Base-by-base conservation (phyloP, 371 early-diverging fungal species). In the Haplosporangium sp. region DNA sequence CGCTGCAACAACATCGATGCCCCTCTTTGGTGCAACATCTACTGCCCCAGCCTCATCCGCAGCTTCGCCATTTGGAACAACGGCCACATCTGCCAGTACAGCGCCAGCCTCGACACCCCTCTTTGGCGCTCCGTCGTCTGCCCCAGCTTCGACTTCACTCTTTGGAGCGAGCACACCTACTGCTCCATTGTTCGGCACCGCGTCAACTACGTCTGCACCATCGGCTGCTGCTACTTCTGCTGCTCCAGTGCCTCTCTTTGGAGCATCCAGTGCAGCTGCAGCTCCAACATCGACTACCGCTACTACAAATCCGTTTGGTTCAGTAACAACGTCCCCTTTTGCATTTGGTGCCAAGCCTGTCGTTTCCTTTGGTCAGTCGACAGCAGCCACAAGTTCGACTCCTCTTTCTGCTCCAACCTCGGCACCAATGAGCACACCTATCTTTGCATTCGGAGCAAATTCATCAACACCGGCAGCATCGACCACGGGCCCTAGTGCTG, bases 371-470 rank as follows among this genome's bases (percentile, higher is more conserved):
- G 46, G 46, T 46, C 46, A 46, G 36, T 37, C 54, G 8, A 29
- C 54, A 53, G 6, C 36, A 6, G 13, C 29, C 54, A 6, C 54
- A 11, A 53, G 12, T 20, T 50, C 60, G 23, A 29, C 50, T 8
- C 14, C 58, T 1, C 47, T 52, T 8, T 21, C 69, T 38, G 41
- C 53, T n/a, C 20, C 57, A 8, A 38, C 60, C 18, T 6, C 53
- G 1, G 36, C 58, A 21, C 13, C 63, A 14, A 11, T 55, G 2
- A 41, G 56, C 2, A 36, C 59, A 11, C 53, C 70, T n/a, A 13
- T 59, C 3, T 64, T 64, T 54, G n/a, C 59, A 18, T 71, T 71
- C 50, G 64, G 65, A n/a, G 14, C 51, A 51, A 43, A 42, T 42
- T 29, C 29, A 29, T 29, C 29, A 29, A 29, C 29, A 29, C 29